Base-by-base conservation (phyloP, 768 basidiomycete genomes). In the Royoungia palumana region DNA sequence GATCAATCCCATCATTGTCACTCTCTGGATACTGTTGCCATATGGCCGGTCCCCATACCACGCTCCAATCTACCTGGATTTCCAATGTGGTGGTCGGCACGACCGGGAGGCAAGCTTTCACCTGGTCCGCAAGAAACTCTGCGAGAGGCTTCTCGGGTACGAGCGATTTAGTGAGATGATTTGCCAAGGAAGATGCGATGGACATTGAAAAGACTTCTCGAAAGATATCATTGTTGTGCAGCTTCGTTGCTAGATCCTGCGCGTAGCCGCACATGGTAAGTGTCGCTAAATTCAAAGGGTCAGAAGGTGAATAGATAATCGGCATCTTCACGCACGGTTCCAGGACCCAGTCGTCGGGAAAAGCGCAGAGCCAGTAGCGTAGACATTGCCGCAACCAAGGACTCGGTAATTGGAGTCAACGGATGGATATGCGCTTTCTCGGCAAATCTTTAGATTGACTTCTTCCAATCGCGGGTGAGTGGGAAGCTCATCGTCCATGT, bases 301-400 rank as follows among this genome's bases (percentile, higher is more conserved):
- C 43, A 53, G 36, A 6, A 13, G 16, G 7, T n/a, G 13, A 35
- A 35, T n/a, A 20, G 16, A 25, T 14, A 11, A 6, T 10, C 13
- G 16, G 27, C 6, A 10, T 40, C 17, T 11, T 7, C n/a, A 56
- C 54, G 19, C 20, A 59, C 49, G 49, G 20, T 54, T 54, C 58
- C 57, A 60, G 25, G 54, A 51, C 30, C 49, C 49, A 27, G 58
- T 32, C 2, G 55, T 47, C 9, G 53, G 58, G 45, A 60, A 60
- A 10, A 59, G 41, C 3, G 58, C 46, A 21, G 38, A 34, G 34
- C 58, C 58, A 13, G 58, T 59, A 3, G 42, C 58, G 13, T 60
- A 59, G 21, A 60, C 58, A 17, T 59, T 59, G 21, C 45, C 41
- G n/a, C 44, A 44, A 11, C 58, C 58, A 27, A 37, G 42, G 9